Evolutionary conservation across 495 filamentous ascomycete genomes (phyloP).

Genomic region (Podospora fimiseda): DNA sequence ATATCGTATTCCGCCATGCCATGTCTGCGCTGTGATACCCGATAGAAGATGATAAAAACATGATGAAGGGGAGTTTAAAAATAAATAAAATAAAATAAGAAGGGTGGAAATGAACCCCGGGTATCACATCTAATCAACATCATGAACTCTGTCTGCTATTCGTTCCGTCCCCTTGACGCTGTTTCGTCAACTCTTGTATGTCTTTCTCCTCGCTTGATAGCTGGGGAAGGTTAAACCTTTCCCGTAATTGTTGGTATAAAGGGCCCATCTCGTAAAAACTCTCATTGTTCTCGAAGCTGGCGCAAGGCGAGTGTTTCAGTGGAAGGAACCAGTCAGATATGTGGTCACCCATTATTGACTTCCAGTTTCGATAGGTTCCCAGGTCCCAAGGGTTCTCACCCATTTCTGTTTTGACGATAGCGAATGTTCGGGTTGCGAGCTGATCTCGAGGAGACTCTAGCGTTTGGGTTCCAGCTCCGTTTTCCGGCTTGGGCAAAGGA

Average conservation of each 20-base stretch:
- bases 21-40: too few relatives aligned
- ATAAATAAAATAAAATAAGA: too few relatives aligned
- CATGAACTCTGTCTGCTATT: conserved; percentile 6
- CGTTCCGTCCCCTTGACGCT: background rate
- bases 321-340: conserved; percentile 69
- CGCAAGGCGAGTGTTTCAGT: conserved; percentile 58
- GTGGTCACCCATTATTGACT: conserved; percentile 66
- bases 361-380: conserved; percentile 59
- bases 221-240: conserved; percentile 30
- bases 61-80: background rate
- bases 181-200: conserved; percentile 5
- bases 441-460: conserved; percentile 30
- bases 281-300: conserved; percentile 38
- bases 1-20: too few relatives aligned
- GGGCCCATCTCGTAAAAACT: conserved; percentile 46
- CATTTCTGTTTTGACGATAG: conserved; percentile 61
- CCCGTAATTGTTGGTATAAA: conserved; percentile 31
- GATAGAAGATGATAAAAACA: too few relatives aligned
- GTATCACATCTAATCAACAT: conserved; percentile 13
- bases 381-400: conserved; percentile 80
- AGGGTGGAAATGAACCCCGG: conserved; percentile 5
- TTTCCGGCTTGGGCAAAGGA: conserved; percentile 27
- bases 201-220: conserved; percentile 8
- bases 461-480: conserved; percentile 4
- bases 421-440: conserved; percentile 58